phyloP scores from a whole-genome alignment of 768 basidiomycete species.

The Russula dissimulans region DNA sequence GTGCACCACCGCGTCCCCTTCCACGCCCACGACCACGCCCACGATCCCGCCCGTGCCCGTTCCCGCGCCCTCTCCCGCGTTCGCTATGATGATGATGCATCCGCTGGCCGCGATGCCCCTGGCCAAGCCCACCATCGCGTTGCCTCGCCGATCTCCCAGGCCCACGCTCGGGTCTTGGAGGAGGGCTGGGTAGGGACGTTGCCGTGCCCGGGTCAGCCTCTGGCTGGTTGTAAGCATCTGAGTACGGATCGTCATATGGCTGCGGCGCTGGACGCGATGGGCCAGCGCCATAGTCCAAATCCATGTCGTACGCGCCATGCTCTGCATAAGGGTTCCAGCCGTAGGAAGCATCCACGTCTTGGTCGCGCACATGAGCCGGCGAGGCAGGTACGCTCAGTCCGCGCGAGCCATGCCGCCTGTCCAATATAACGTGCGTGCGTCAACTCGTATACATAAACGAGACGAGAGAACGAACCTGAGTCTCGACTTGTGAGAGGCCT shows the following conservation, averaged over 20 bases:
- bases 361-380: constrained; percentile 44
- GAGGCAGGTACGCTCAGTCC: constrained; percentile 36
- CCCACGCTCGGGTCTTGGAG: not conserved
- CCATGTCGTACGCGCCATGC: constrained; percentile 57
- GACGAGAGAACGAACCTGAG: constrained; percentile 45
- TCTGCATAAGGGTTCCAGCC: constrained; percentile 58
- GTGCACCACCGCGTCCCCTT: not conserved
- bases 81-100: constrained; percentile 20
- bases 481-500: constrained; percentile 58
- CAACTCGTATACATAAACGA: not conserved
- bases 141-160: constrained; percentile 21
- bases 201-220: not conserved
- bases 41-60: constrained; percentile 25
- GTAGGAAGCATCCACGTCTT: constrained; percentile 43
- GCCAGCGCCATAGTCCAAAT: constrained; percentile 38
- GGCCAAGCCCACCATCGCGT: constrained; percentile 27
- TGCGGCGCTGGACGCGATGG: constrained; percentile 56
- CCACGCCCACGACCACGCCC: constrained; percentile 20
- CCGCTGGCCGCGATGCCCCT: constrained; percentile 24
- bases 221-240: constrained; percentile 25
- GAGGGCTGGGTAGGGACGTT: not conserved
- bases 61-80: constrained; percentile 16
- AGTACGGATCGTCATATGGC: constrained; percentile 75
- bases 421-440: not conserved
- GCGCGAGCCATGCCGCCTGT: constrained; percentile 47